These are phyloP conservation scores for Haplosporangium gracile DNA, from an alignment of 192 early-diverging fungal genomes.

Conservation along the genomic window DNA sequence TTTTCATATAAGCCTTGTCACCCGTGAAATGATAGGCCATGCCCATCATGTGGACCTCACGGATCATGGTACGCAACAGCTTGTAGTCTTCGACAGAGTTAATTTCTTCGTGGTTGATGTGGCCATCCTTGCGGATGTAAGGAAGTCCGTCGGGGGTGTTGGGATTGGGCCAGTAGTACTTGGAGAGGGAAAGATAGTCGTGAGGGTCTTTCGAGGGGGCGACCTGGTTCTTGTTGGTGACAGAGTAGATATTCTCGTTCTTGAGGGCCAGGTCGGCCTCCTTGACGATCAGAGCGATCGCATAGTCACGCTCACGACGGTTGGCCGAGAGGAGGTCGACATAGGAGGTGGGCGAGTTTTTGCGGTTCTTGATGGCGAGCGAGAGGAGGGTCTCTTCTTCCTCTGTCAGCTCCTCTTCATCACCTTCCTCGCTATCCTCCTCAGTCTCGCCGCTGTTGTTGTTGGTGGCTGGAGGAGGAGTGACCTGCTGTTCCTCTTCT, in stretches of 20 bases:
- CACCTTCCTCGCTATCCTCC: background rate
- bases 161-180: conserved; percentile 70
- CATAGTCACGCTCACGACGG: conserved; percentile 45
- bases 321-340: conserved; percentile 37
- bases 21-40: conserved; percentile 69
- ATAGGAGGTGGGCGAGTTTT: conserved; percentile 27
- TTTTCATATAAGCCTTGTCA: conserved; percentile 60
- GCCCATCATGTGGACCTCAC: conserved; percentile 59
- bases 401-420: background rate
- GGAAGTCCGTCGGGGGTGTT: conserved; percentile 55
- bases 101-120: conserved; percentile 70
- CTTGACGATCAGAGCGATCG: conserved; percentile 33
- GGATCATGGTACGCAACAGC: conserved; percentile 53
- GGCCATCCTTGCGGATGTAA: conserved; percentile 64
- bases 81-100: conserved; percentile 57
- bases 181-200: conserved; percentile 70
- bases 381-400: conserved; percentile 12
- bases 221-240: conserved; percentile 61
- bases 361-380: conserved; percentile 14
- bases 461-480: background rate
- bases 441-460: conserved; percentile 7
- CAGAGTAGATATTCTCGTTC: conserved; percentile 63
- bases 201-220: conserved; percentile 64
- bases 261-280: conserved; percentile 52
- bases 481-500: background rate